Evolutionary conservation across 192 early-diverging fungal species (phyloP), one percentile per base, ranked within the genome.

Genomic region (Backusella westeae): DNA sequence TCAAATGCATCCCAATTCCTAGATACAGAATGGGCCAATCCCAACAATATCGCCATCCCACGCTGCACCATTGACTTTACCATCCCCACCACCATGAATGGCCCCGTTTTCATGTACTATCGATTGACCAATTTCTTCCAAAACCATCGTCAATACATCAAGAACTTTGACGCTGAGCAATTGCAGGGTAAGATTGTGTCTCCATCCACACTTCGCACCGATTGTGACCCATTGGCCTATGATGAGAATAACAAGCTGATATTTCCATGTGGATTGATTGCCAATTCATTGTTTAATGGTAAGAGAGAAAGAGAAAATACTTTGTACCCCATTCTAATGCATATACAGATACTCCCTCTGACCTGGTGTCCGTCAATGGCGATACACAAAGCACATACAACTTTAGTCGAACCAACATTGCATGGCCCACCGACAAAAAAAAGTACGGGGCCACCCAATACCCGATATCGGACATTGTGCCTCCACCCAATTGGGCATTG

Each of bases 61-160:
- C 77, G 63, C 12, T 98, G 97, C 85, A 84, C 87, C 1, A 84
- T 99, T 38, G 77, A 85, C 74, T 90, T 87, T 75, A 91, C 87
- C n/a, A 75, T 90, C 75, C 96, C 89, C 0, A 86, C 85, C 72
- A 84, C 89, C 70, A 78, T 98, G 78, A 82, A 82, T 34, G 85
- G 89, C 1, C 94, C 93, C 2, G 93, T 99, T 44, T 97, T 90
- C 75, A 78, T 99, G 79, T 98, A 98, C 83, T 98, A 98, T 81
- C 86, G 94, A 63, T 85, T 99, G 75, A 97, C 96, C 9, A 94
- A 95, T 83, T 99, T 99, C 79, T 97, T 94, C 79, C 96, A 97
- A 85, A 97, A 97, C 84, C 94, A 97, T 75, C 86, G 95, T 10
- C 90, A 91, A 71, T 97, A 97, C 74, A 90, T 96, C 29, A 94